Base-by-base conservation (phyloP, 306 rosid genomes). In the Clitoria ternatea region DNA sequence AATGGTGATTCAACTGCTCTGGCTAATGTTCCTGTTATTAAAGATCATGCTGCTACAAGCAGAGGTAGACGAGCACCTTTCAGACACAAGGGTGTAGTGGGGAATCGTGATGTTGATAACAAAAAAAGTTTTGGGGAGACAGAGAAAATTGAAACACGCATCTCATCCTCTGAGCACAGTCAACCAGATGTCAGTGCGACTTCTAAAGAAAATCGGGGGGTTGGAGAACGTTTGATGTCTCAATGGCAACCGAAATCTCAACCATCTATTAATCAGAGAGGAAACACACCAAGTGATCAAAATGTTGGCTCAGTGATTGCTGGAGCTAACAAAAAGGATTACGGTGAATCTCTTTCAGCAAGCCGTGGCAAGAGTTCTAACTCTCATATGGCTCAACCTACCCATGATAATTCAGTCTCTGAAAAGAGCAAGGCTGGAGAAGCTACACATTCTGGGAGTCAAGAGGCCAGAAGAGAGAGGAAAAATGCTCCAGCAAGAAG, bases 201-300 rank as follows among this genome's bases (percentile, higher is more conserved):
- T 66, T 77, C 66, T 3, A 88, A 86, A 75, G 98, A 92, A 74
- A 84, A 70, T 72, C 84, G 77, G 62, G 87, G 79, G 80, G 69
- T 69, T 36, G 94, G 82, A 15, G 98, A 89, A 17, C 88, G 74
- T 6, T 20, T 78, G 65, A 77, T 8, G 7, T 75, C 96, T 74
- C 96, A 92, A 53, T 89, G 98, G 98, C 96, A 88, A 75, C 98
- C 98, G 33, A 92, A 89, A 72, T 53, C 86, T 71, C 96, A 84
- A 78, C 61, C 86, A 44, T 78, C 87, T 14, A 77, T 68, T 79
- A 74, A 52, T 77, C 88, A 80, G 59, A 78, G 62, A 18, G 88
- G 87, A 53, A 77, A 72, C 63, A 69, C 73, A 62, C 49, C 69
- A 14, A 82, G 55, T 73, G 82, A 77, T 73, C 92, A 72, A 69